Evolutionary conservation across 2,329 filamentous ascomycete species (phyloP), one percentile per base, ranked within the genome.

Genomic region (Sarocladium brachiariae): DNA sequence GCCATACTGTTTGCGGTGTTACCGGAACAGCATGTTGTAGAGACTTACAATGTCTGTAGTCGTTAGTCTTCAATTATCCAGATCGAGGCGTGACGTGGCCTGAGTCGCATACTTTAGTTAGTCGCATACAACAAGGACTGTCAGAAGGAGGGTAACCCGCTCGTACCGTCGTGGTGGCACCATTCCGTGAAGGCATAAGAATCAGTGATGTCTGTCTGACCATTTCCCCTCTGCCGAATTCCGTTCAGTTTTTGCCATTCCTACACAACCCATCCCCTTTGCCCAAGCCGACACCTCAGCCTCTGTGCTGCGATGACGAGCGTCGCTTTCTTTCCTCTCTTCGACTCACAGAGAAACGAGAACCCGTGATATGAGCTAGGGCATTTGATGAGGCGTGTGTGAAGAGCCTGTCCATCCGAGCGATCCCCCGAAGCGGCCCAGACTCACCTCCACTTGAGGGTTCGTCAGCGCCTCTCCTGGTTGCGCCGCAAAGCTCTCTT

Each of bases 371-470:
- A 47, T 33, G 43, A 47, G 59, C 58, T 57, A 58, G 53, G 53
- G 54, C 55, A 55, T 59, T 60, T 23, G 39, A 23, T n/a, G 14
- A 23, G 57, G 58, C 58, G 56, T 58, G 53, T 58, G 59, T 54
- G 53, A 49, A 55, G 51, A 9, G 39, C 21, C 21, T 13, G 8
- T 10, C n/a, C n/a, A 11, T 43, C 5, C 23, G 11, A 7, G 9
- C 21, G 11, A 43, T n/a, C n/a, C n/a, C 37, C 18, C 4, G 11
- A 9, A 39, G 3, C 37, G 16, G 8, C 18, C 10, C 37, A 19
- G 4, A 8, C 14, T 23, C n/a, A n/a, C n/a, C n/a, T n/a, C n/a
- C n/a, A 10, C 37, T 3, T 8, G 18, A 7, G 14, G 8, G 11
- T 8, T n/a, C 3, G 27, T 19, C 25, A 25, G 21, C 39, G 16